Evolutionary conservation across 495 filamentous ascomycete species (phyloP).

Genomic region (Symbiotaphrina buchneri): DNA sequence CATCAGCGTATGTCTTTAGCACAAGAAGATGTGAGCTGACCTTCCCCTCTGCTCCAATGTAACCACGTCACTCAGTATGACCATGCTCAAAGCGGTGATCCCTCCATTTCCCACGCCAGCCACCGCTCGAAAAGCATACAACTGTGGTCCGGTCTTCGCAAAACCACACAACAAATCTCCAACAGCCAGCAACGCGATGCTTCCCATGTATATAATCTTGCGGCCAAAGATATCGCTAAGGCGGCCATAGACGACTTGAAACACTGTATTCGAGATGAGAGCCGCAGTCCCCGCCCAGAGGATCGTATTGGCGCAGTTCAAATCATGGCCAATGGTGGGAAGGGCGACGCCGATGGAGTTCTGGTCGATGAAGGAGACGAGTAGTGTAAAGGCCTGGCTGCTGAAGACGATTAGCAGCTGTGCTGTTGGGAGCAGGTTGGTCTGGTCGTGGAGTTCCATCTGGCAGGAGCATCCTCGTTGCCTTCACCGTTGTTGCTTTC

Average conservation of each 20-base stretch:
- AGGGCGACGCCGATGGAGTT: conserved; percentile 37
- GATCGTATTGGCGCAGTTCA: conserved; percentile 31
- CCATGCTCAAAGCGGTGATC: conserved; percentile 13
- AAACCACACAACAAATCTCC: conserved; percentile 29
- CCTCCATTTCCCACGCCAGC: conserved; percentile 26
- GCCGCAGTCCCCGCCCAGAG: conserved; percentile 59
- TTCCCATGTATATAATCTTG: conserved; percentile 24
- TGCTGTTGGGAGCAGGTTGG: conserved; percentile 30
- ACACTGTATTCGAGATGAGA: conserved; percentile 49
- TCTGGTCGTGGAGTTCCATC: conserved; percentile 16
- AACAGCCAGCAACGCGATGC: conserved; percentile 23
- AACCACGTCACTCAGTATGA: conserved; percentile 14
- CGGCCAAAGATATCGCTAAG: conserved; percentile 35
- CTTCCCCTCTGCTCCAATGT: conserved; percentile 14
- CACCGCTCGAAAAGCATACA: conserved; percentile 31
- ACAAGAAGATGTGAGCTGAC: not conserved
- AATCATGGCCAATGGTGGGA: conserved; percentile 33
- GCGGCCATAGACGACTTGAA: conserved; percentile 36
- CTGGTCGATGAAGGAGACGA: conserved; percentile 39
- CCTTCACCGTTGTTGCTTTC: no score
- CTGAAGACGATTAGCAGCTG: conserved; percentile 33
- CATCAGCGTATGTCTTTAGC: not conserved
- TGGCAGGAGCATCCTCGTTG: no score
- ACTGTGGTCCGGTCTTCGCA: conserved; percentile 23
- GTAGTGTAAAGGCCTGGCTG: conserved; percentile 25